A percentile compares a stretch with the other conserved stretches of the same genome.
These are phyloP conservation scores for Boletus sp. DNA, from an alignment of 768 basidiomycete genomes.

Conservation along the genomic window DNA sequence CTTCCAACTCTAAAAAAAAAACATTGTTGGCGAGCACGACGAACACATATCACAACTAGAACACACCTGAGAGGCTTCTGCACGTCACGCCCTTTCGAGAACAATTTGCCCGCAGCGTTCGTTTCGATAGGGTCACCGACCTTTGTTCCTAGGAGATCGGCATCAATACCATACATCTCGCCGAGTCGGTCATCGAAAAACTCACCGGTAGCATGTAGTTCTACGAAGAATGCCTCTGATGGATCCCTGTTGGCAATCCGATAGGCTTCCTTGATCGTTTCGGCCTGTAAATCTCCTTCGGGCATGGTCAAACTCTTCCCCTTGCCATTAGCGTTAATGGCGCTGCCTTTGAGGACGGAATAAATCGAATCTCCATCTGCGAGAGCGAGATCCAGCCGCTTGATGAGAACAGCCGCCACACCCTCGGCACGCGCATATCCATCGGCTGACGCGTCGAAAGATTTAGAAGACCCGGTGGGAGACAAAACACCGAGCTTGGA, in stretches of 20 bases:
- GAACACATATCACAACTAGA: not conserved
- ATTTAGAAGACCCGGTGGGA: conserved; percentile 31
- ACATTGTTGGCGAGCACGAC: not conserved
- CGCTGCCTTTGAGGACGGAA: conserved; percentile 28
- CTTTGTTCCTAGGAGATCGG: conserved; percentile 30
- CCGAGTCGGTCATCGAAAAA: not conserved
- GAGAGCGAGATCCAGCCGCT: conserved; percentile 31
- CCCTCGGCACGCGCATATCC: conserved; percentile 33
- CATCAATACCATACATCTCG: not conserved
- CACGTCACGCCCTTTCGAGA: conserved; percentile 22
- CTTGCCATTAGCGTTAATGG: conserved; percentile 34
- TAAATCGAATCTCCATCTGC: conserved; percentile 33
- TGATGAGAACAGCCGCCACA: conserved; percentile 32
- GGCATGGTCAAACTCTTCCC: conserved; percentile 36
- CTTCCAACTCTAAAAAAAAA: conserved; percentile 21
- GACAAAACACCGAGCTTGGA: conserved; percentile 35
- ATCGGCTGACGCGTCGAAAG: conserved; percentile 32
- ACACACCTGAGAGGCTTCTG: conserved; percentile 19
- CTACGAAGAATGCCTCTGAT: conserved; percentile 45
- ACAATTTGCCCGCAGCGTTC: conserved; percentile 43
- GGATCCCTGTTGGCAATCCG: conserved; percentile 27
- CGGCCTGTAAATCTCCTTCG: conserved; percentile 32
- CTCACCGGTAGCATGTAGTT: conserved; percentile 47
- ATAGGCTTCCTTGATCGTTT: conserved; percentile 34
- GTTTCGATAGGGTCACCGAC: conserved; percentile 50